Conservation (phyloP, 345 rosid genomes). For the Nasturtium officinale region DNA sequence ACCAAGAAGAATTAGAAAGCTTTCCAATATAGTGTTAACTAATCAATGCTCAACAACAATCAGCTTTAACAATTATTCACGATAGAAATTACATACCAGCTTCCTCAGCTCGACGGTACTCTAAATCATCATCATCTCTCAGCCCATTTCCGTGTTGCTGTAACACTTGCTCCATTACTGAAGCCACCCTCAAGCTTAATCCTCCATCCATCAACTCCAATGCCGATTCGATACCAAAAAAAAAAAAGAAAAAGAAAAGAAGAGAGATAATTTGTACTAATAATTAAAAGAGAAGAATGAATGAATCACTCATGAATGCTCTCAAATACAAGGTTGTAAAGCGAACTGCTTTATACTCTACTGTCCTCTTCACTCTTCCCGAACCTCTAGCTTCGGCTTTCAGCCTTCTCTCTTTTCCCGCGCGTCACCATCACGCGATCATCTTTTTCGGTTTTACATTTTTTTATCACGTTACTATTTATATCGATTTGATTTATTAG, state of each 20-base stretch:
- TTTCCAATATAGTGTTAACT: too few species aligned
- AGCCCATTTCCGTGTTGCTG: slow-evolving; percentile 63
- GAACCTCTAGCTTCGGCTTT: slow-evolving; percentile 45
- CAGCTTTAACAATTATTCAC: too few species aligned
- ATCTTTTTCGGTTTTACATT: slow-evolving; percentile 39
- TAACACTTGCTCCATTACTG: slow-evolving; percentile 69
- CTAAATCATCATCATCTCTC: slow-evolving; percentile 62
- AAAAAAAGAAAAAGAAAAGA: too few species aligned
- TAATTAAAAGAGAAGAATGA: slow-evolving; percentile 32
- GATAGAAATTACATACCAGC: slow-evolving; percentile 44
- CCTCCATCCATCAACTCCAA: slow-evolving; percentile 46
- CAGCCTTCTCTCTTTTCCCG: slow-evolving; percentile 7
- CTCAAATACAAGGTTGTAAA: slow-evolving; percentile 48
- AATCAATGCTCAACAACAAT: too few species aligned
- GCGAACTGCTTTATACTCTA: slow-evolving; percentile 55
- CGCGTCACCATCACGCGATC: slow-evolving; percentile 27
- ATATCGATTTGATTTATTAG: slow-evolving; percentile 12
- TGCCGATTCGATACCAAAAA: too few species aligned
- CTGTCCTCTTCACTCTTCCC: slow-evolving; percentile 34
- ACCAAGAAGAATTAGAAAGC: too few species aligned
- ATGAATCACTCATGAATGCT: slow-evolving; percentile 49
- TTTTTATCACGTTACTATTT: slow-evolving; percentile 22
- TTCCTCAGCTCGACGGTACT: slow-evolving; percentile 69
- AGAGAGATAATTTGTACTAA: neutral
- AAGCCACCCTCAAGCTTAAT: slow-evolving; percentile 59